phyloP scores from a whole-genome alignment of 371 early-diverging fungal genomes.

The Gilbertella persicaria region DNA sequence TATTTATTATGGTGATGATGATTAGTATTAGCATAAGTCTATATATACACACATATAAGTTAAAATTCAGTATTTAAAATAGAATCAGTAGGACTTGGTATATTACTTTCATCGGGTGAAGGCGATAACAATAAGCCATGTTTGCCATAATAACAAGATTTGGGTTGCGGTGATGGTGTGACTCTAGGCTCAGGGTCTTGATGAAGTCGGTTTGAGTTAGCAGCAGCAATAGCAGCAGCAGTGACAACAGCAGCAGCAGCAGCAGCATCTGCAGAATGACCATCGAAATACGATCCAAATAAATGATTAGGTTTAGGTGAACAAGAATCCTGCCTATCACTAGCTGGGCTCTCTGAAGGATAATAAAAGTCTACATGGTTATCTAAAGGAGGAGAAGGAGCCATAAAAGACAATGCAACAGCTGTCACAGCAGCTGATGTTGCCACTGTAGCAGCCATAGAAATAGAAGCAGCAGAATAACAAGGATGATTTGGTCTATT shows the following conservation, averaged over 20 bases:
- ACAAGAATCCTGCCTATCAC: neutral
- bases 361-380: constrained; percentile 17
- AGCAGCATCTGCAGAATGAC: constrained; percentile 10
- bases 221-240: constrained; percentile 20
- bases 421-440: constrained; percentile 32
- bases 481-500: neutral
- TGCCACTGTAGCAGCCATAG: constrained; percentile 24
- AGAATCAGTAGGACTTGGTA: too few species aligned
- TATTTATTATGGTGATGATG: too few species aligned
- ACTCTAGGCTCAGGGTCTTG: too few species aligned
- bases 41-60: too few species aligned
- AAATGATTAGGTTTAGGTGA: constrained; percentile 1
- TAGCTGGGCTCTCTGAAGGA: neutral
- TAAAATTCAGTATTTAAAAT: too few species aligned
- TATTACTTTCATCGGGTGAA: too few species aligned
- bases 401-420: constrained; percentile 12
- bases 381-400: neutral
- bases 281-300: neutral
- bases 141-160: too few species aligned
- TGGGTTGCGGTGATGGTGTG: neutral
- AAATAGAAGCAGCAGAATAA: constrained; percentile 1
- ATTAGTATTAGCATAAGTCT: too few species aligned
- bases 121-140: too few species aligned
- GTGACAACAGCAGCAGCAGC: constrained; percentile 17
- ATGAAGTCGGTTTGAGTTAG: constrained; percentile 2